Base-by-base conservation (phyloP, 139 green algal species). In the Tetraselmis chui region DNA sequence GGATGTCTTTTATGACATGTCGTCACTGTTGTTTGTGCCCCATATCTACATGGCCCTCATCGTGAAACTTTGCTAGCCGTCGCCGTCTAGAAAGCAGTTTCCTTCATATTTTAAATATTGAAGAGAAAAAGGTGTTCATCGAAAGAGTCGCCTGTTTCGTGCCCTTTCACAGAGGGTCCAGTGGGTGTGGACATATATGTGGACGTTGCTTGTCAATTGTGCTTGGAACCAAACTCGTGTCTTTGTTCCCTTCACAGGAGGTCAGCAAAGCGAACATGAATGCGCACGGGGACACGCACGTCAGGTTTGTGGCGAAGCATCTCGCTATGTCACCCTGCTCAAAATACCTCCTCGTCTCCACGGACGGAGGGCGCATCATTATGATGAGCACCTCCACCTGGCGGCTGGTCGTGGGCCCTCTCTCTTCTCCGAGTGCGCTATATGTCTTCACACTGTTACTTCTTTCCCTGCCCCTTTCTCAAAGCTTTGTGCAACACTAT, bases 211-310 rank as follows among this genome's bases (percentile, higher is more conserved):
- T 77, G n/a, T n/a, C n/a, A n/a, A n/a, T n/a, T n/a, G n/a, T n/a
- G n/a, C n/a, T n/a, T n/a, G n/a, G n/a, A n/a, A n/a, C n/a, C n/a
- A n/a, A 25, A 77, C 74, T 67, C 74, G 74, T 5, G 5, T 22
- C 2, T 2, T 29, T 2, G 18, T 29, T 23, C 74, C 74, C 74
- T 84, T 59, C n/a, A n/a, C 30, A 76, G 58, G 82, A 85, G 30
- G 31, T 32, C 28, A 45, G 31, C 1, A 81, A 84, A 28, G 79
- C 91, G 32, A 94, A 94, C 84, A 85, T 93, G 83, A 94, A 94
- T 74, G 85, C 85, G 5, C 23, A 75, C 11, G 89, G 89, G 0
- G 91, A 94, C 80, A 85, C 91, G 74, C 89, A 93, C 80, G 83
- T 94, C 5, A 91, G 86, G 26, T 93, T 93, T 77, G 85, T 75